Evolutionary conservation across 345 rosid genomes (phyloP).

Genomic region (Eucalyptus coolabah): DNA sequence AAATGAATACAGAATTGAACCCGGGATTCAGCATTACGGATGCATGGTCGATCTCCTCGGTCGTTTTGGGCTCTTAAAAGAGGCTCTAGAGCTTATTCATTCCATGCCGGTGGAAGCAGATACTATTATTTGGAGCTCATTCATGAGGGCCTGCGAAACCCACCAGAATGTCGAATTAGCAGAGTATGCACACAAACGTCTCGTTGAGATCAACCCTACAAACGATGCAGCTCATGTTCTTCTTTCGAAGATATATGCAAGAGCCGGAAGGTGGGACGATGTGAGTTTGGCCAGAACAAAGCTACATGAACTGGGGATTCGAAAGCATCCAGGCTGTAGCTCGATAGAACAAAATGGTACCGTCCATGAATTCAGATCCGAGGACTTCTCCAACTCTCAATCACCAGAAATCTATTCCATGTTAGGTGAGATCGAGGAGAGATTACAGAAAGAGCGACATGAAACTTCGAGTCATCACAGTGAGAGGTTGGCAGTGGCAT

Average conservation of each 20-base stretch:
- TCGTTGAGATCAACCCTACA: neutral
- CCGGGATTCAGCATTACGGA: neutral
- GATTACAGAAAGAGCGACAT: neutral
- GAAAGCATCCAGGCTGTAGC: slow-evolving; percentile 2
- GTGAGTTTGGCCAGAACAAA: neutral
- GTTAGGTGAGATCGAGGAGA: neutral
- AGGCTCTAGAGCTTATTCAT: neutral
- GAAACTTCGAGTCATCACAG: neutral
- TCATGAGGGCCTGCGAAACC: neutral
- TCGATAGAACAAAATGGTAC: slow-evolving; percentile 1
- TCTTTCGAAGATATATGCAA: slow-evolving; percentile 4
- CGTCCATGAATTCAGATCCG: neutral
- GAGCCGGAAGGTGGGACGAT: slow-evolving; percentile 3
- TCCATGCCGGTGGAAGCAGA: slow-evolving; percentile 3
- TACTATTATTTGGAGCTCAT: neutral
- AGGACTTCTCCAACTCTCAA: neutral
- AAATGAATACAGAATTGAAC: neutral
- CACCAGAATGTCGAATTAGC: neutral
- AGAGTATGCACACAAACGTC: slow-evolving; percentile 3
- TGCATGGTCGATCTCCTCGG: neutral
- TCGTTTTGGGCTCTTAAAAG: neutral
- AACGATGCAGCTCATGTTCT: slow-evolving; percentile 1
- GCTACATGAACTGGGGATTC: neutral
- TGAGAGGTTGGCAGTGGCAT: slow-evolving; percentile 13
- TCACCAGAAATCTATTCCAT: neutral